A percentile compares a stretch with the other conserved stretches of the same genome.
Conservation (phyloP, 495 filamentous ascomycete species). For the Stereocaulon alpinum region DNA sequence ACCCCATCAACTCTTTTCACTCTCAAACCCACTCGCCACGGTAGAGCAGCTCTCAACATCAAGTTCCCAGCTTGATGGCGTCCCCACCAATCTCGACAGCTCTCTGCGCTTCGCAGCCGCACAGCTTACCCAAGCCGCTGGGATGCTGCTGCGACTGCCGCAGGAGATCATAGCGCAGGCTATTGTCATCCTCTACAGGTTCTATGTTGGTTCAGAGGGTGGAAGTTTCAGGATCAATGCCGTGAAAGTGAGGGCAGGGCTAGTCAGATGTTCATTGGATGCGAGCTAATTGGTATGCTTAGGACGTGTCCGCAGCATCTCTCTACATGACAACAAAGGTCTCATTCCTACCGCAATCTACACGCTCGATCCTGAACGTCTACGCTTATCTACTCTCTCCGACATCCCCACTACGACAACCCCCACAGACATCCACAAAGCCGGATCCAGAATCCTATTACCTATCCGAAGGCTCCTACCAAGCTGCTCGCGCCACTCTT, state of each 20-base stretch:
- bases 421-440: conserved; percentile 26
- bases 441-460: conserved; percentile 52
- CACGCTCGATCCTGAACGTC: conserved; percentile 71
- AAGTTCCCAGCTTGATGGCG: conserved; percentile 53
- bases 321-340: conserved; percentile 81
- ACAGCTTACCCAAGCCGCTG: conserved; percentile 78
- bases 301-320: conserved; percentile 74
- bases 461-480: conserved; percentile 63
- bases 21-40: conserved; percentile 83
- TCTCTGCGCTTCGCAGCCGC: conserved; percentile 46
- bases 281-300: conserved; percentile 2
- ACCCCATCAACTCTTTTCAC: conserved; percentile 35
- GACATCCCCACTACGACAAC: conserved; percentile 38
- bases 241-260: conserved; percentile 34
- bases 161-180: conserved; percentile 86
- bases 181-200: conserved; percentile 77
- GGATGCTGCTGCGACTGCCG: conserved; percentile 71
- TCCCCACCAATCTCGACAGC: conserved; percentile 70
- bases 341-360: conserved; percentile 61
- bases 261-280: not conserved
- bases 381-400: conserved; percentile 72
- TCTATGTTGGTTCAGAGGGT: conserved; percentile 63
- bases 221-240: conserved; percentile 50
- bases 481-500: conserved; percentile 48
- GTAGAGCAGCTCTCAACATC: conserved; percentile 65